Percentiles rank a stretch among this genome's conserved stretches.
These are phyloP conservation scores for Kingdonia uniflora DNA, from an alignment of 164 flowering plant species.

Conservation along the genomic window DNA sequence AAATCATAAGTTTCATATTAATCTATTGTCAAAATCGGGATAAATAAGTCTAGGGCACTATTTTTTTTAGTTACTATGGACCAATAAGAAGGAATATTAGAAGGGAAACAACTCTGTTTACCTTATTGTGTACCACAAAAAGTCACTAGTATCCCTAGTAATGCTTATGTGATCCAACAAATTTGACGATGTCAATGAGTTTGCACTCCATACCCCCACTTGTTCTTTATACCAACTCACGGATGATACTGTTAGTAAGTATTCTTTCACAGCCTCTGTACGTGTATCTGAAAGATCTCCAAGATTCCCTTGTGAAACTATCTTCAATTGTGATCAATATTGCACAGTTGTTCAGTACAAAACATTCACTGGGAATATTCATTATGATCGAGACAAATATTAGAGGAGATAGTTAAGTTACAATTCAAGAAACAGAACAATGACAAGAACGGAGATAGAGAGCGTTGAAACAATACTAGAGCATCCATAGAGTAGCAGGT, in stretches of 20 bases:
- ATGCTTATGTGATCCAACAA: slow-evolving; percentile 59
- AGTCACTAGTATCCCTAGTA: slow-evolving; percentile 56
- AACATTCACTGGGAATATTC: too few species aligned
- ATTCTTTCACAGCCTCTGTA: slow-evolving; percentile 7
- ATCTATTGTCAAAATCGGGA: too few species aligned
- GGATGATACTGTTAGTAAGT: slow-evolving; percentile 14
- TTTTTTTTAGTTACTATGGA: not conserved
- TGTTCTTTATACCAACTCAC: slow-evolving; percentile 43
- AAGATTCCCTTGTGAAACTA: slow-evolving; percentile 29
- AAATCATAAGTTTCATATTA: too few species aligned
- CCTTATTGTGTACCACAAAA: slow-evolving; percentile 54
- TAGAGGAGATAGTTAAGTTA: too few species aligned
- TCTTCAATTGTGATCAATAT: slow-evolving; percentile 16
- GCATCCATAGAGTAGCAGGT: too few species aligned
- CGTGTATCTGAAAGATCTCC: slow-evolving; percentile 14
- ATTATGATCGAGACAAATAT: too few species aligned
- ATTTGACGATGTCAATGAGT: slow-evolving; percentile 27
- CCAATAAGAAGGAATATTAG: not conserved
- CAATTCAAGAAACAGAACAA: too few species aligned
- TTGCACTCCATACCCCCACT: slow-evolving; percentile 27
- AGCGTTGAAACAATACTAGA: too few species aligned
- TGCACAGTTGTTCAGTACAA: not conserved
- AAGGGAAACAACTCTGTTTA: slow-evolving; percentile 11
- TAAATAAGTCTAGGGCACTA: too few species aligned
- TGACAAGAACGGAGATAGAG: too few species aligned